These are phyloP conservation scores for Vitis hybrid DNA, from an alignment of 177 flowering plant species.

Conservation along the genomic window DNA sequence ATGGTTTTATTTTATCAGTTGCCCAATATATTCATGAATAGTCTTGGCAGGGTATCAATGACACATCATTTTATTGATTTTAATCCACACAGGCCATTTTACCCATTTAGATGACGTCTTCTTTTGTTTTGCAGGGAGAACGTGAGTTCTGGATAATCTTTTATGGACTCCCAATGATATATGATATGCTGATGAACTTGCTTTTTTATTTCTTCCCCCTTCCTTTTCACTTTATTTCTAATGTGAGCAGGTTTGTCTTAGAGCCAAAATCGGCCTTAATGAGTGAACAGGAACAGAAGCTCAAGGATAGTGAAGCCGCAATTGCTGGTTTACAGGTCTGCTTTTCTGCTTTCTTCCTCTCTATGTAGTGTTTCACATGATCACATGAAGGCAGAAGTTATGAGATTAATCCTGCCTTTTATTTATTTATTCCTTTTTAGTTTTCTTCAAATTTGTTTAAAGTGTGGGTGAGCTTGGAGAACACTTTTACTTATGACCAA, in stretches of 20 bases:
- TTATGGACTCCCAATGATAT: not conserved
- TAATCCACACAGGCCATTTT: not conserved
- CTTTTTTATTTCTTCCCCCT: not conserved
- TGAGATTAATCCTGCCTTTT: no score
- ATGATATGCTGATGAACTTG: slow-evolving; percentile 5
- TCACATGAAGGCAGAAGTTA: no score
- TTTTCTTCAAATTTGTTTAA: no score
- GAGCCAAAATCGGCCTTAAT: slow-evolving; percentile 75
- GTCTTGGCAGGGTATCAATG: not conserved
- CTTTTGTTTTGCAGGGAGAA: slow-evolving; percentile 67
- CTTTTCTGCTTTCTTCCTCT: not conserved
- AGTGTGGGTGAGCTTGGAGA: no score
- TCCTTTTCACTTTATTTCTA: slow-evolving; percentile 1
- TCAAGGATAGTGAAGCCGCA: slow-evolving; percentile 76
- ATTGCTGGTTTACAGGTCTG: slow-evolving; percentile 67
- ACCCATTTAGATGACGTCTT: not conserved
- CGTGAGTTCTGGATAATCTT: slow-evolving; percentile 53
- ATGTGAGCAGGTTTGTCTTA: slow-evolving; percentile 64
- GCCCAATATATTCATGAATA: no score
- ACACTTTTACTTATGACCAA: no score
- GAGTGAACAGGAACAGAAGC: slow-evolving; percentile 82
- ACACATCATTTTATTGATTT: not conserved
- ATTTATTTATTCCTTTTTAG: no score
- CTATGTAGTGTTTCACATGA: no score
- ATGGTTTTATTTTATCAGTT: no score